Conservation (phyloP, 805 yeast species). For the Hanseniaspora singularis region DNA sequence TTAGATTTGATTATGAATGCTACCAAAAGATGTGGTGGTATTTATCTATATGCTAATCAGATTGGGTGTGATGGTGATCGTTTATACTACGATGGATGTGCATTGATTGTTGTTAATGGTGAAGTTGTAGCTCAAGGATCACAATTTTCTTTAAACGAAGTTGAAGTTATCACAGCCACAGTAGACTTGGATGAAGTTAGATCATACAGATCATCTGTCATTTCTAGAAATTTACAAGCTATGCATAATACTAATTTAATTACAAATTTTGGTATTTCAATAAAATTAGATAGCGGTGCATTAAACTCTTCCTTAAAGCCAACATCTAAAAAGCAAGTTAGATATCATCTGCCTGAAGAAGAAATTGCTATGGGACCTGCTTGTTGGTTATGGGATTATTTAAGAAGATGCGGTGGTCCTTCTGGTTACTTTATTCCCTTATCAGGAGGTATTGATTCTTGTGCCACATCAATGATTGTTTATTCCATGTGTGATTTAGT, state of each 20-base stretch:
- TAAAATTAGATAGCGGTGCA: conserved; percentile 52
- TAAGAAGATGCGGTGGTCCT: conserved; percentile 68
- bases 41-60: conserved; percentile 86
- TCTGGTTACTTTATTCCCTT: conserved; percentile 88
- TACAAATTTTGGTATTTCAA: conserved; percentile 47
- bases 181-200: conserved; percentile 87
- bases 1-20: conserved; percentile 80
- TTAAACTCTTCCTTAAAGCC: conserved; percentile 51
- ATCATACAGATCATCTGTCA: conserved; percentile 54
- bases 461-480: conserved; percentile 92
- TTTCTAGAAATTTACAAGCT: conserved; percentile 68
- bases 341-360: conserved; percentile 77
- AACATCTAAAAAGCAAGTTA: conserved; percentile 37
- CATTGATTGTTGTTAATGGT: conserved; percentile 86
- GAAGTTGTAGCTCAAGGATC: conserved; percentile 82
- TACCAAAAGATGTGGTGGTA: conserved; percentile 91
- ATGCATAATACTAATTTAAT: conserved; percentile 28
- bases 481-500: conserved; percentile 89
- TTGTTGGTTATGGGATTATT: conserved; percentile 98
- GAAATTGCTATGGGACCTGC: conserved; percentile 98
- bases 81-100: conserved; percentile 93
- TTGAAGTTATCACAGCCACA: conserved; percentile 91
- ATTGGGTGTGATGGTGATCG: conserved; percentile 98
- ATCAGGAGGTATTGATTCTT: conserved; percentile 95
- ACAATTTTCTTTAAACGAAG: conserved; percentile 81